Evolutionary conservation across 2,329 filamentous ascomycete genomes (phyloP).

Genomic region (Fusarium irregulare): DNA sequence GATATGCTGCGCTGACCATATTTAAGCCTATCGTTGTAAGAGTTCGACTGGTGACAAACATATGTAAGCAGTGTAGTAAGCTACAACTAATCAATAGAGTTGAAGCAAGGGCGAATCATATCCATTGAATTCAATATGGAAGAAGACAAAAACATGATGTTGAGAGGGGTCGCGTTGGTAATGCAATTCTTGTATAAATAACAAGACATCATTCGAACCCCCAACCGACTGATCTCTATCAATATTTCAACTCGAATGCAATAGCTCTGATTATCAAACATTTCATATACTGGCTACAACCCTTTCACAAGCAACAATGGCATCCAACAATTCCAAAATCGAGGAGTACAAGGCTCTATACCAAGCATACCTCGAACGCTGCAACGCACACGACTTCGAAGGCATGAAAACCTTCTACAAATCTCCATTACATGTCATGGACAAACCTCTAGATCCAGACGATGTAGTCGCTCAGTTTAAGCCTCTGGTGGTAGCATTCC

Average conservation of each 20-base stretch:
- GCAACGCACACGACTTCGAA: conserved; percentile 13
- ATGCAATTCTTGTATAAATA: neutral
- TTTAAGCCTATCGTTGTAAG: neutral
- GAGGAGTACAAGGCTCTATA: neutral
- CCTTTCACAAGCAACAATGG: neutral
- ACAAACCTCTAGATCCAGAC: neutral
- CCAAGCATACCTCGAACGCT: conserved; percentile 7
- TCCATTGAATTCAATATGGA: neutral
- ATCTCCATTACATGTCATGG: conserved; percentile 7
- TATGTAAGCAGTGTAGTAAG: conserved; percentile 4
- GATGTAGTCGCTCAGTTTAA: conserved; percentile 1
- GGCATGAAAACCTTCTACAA: conserved; percentile 7
- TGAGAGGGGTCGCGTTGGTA: too few species aligned
- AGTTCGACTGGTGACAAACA: neutral
- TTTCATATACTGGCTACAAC: neutral
- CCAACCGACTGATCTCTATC: neutral
- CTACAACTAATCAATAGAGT: neutral
- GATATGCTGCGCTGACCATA: neutral
- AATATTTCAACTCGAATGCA: neutral
- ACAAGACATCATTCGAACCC: neutral
- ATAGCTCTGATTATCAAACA: too few species aligned
- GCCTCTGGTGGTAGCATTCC: conserved; percentile 11
- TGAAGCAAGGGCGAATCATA: too few species aligned
- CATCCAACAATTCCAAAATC: neutral
- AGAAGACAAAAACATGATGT: neutral